Conservation (phyloP, 768 basidiomycete species). For the Crucibulum laeve region DNA sequence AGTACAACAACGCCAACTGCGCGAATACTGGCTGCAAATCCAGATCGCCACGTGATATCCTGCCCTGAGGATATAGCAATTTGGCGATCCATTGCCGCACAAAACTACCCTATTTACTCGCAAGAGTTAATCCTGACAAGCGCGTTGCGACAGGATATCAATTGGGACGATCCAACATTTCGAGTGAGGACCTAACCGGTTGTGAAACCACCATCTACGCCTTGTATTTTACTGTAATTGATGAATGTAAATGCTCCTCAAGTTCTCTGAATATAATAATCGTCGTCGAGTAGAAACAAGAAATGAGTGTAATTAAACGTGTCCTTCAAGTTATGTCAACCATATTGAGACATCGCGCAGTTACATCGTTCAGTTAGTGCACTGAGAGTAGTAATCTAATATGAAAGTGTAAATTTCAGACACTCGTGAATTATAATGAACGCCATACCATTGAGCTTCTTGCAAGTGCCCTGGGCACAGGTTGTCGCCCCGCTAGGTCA, state of each 20-base stretch:
- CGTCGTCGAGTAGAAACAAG: too few species aligned
- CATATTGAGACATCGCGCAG: too few species aligned
- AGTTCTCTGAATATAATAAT: too few species aligned
- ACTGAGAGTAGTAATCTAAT: conserved; percentile 8
- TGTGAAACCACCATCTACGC: too few species aligned
- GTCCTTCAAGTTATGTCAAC: too few species aligned
- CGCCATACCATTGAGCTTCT: conserved; percentile 4
- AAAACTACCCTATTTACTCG: conserved; percentile 57
- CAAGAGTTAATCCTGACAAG: conserved; percentile 64
- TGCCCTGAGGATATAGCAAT: conserved; percentile 57
- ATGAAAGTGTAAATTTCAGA: not conserved
- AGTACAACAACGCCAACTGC: conserved; percentile 46
- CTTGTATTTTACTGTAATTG: too few species aligned
- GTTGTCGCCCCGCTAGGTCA: conserved; percentile 3
- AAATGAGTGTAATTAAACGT: too few species aligned
- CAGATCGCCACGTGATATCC: conserved; percentile 60
- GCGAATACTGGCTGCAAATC: conserved; percentile 47
- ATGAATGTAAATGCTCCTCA: too few species aligned
- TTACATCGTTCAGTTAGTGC: not conserved
- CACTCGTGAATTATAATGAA: not conserved
- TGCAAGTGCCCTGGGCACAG: conserved; percentile 8
- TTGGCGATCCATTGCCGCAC: conserved; percentile 55
- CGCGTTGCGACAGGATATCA: conserved; percentile 61
- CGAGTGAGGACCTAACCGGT: too few species aligned
- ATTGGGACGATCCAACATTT: conserved; percentile 48